A percentile compares a stretch with the other conserved stretches of the same genome.
Conservation (phyloP, 495 filamentous ascomycete species). For the Hypoxylon lenormandii region DNA sequence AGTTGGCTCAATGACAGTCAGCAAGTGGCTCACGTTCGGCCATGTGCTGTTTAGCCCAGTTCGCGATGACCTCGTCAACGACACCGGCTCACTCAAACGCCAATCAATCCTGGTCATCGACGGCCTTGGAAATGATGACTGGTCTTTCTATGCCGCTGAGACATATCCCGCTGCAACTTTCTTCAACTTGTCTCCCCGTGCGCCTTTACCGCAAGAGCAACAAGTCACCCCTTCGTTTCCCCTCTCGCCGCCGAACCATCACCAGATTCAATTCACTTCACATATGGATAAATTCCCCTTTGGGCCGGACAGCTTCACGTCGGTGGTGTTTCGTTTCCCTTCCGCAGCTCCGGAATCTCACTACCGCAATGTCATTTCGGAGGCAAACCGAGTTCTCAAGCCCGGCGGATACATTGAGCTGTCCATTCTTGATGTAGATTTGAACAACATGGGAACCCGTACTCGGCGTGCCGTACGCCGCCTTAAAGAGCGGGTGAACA, state of each 20-base stretch:
- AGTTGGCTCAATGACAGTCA: constrained; percentile 75
- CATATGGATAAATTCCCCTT: constrained; percentile 83
- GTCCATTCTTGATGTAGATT: constrained; percentile 82
- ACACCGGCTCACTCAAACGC: constrained; percentile 59
- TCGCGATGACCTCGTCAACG: constrained; percentile 75
- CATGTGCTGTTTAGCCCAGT: constrained; percentile 94
- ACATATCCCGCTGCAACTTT: constrained; percentile 87
- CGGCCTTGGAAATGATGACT: constrained; percentile 86
- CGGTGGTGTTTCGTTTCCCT: constrained; percentile 90
- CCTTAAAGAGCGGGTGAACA: constrained; percentile 80
- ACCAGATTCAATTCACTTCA: constrained; percentile 79
- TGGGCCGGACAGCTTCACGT: constrained; percentile 83
- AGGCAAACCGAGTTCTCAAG: constrained; percentile 89
- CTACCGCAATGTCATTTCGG: constrained; percentile 83
- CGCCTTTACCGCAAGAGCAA: constrained; percentile 53
- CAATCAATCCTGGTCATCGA: constrained; percentile 88
- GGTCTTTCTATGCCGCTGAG: constrained; percentile 96
- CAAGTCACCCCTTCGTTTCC: constrained; percentile 56
- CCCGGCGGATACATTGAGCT: constrained; percentile 91
- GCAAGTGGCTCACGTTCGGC: constrained; percentile 91
- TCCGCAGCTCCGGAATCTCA: constrained; percentile 75
- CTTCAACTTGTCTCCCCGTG: constrained; percentile 79
- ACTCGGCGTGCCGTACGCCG: constrained; percentile 79
- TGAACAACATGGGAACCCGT: constrained; percentile 86
- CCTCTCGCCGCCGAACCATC: constrained; percentile 82